Evolutionary conservation across 2,329 filamentous ascomycete species (phyloP), one percentile per base, ranked within the genome.

Genomic region (Epichloe scottii): DNA sequence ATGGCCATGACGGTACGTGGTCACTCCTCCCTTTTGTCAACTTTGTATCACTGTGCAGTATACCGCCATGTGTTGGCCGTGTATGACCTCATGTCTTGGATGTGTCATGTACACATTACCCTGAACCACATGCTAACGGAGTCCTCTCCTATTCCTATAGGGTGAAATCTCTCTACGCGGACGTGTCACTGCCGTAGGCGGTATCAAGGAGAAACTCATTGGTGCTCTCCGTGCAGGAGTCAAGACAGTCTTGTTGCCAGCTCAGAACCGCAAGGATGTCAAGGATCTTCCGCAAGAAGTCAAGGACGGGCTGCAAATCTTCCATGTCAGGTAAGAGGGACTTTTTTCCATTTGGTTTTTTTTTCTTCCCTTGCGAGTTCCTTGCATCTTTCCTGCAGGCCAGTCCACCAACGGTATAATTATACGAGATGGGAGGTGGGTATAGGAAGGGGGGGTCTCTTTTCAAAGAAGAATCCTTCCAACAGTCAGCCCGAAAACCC

Each of bases 161-260:
- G 80, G 81, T 56, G 81, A 84, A 62, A 81, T 84, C 55, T 89
- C 86, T 51, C 79, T 98, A 26, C 81, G 93, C 41, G 93, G 93
- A 21, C 82, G 89, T 57, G 86, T 98, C 51, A 88, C 93, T 69
- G 89, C 91, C 26, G 93, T 98, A 37, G 93, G 93, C 49, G 93
- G 93, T 17, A 97, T 98, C 71, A 96, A 97, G 71, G 91, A 98
- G 79, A 98, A 98, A 69, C 76, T 97, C 49, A 97, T 98, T 63
- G 93, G 93, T 21, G 93, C 93, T 8, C 75, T 94, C 63, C 79
- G 91, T 51, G 93, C 93, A 2, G 93, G 93, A 30, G 91, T 98
- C 55, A 95, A 95, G 76, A 91, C 88, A 34, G 91, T 98, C 7
- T 67, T 98, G 54, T 73, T 98, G 7, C 93, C 93, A 3, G 79